A percentile compares a stretch with the other conserved stretches of the same genome.
These are phyloP conservation scores for Cercospora citrullina DNA, from an alignment of 2,329 filamentous ascomycete genomes.

Conservation along the genomic window DNA sequence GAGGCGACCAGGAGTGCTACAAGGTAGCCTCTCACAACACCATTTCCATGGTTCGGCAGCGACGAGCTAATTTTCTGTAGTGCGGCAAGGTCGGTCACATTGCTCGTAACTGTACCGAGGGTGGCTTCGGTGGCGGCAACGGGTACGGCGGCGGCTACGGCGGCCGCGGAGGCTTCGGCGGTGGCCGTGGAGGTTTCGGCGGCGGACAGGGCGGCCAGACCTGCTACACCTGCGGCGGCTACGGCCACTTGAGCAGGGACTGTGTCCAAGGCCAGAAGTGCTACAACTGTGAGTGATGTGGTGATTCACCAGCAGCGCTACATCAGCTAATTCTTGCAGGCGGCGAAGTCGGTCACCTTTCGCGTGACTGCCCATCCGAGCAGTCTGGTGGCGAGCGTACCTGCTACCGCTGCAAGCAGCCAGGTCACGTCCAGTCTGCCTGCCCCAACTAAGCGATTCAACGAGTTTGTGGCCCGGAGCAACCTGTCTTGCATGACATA, in stretches of 20 bases:
- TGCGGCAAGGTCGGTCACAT: conserved; percentile 97
- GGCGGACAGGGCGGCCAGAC: conserved; percentile 62
- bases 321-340: conserved; percentile 46
- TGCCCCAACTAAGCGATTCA: conserved; percentile 72
- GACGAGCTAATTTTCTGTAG: conserved; percentile 74
- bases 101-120: conserved; percentile 81
- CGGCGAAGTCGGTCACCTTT: conserved; percentile 88
- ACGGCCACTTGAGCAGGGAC: conserved; percentile 85
- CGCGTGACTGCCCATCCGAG: conserved; percentile 93
- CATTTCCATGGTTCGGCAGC: neutral
- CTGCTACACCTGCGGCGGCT: conserved; percentile 97
- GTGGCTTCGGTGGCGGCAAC: conserved; percentile 53
- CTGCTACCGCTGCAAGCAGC: conserved; percentile 91
- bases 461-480: conserved; percentile 28
- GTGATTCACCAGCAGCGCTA: conserved; percentile 4
- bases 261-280: conserved; percentile 99
- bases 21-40: conserved; percentile 19
- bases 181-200: conserved; percentile 52
- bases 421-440: conserved; percentile 87
- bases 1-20: conserved; percentile 51
- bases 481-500: conserved; percentile 25
- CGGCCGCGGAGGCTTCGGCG: conserved; percentile 41
- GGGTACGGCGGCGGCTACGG: conserved; percentile 46
- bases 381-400: conserved; percentile 74
- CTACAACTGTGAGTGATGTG: conserved; percentile 81